phyloP scores from a whole-genome alignment of 2,329 filamentous ascomycete species.

The Talaromyces pinophilus region DNA sequence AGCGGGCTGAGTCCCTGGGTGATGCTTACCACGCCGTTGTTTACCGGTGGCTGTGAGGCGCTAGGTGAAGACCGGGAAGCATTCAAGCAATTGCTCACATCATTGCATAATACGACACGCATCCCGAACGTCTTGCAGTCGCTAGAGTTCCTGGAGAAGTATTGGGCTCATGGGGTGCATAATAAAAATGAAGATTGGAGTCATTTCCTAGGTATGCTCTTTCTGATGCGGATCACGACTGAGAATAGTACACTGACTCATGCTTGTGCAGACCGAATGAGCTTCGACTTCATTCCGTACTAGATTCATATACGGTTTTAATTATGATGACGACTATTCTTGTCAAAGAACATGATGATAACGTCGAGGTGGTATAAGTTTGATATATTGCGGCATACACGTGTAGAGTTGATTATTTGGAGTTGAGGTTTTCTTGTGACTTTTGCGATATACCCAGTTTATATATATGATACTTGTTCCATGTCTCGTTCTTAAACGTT shows the following conservation, averaged over 20 bases:
- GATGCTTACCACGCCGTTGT: slow-evolving; percentile 47
- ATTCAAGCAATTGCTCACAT: slow-evolving; percentile 36
- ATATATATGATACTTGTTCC: background rate
- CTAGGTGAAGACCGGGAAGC: slow-evolving; percentile 39
- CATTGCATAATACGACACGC: slow-evolving; percentile 43
- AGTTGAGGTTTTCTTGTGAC: background rate
- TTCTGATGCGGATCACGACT: background rate
- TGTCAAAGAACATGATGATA: background rate
- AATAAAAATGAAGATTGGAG: slow-evolving; percentile 42
- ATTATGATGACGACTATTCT: slow-evolving; percentile 11
- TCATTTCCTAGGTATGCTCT: slow-evolving; percentile 40
- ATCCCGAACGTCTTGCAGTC: slow-evolving; percentile 47
- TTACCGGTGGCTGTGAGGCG: slow-evolving; percentile 48
- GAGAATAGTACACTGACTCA: background rate
- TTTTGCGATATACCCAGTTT: background rate
- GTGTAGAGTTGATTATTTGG: background rate
- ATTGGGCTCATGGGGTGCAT: slow-evolving; percentile 36
- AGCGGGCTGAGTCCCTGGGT: slow-evolving; percentile 45
- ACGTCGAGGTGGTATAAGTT: background rate
- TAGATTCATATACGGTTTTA: background rate
- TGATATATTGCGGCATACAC: background rate
- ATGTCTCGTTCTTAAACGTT: background rate
- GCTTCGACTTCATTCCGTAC: slow-evolving; percentile 26
- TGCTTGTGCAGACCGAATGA: slow-evolving; percentile 22
- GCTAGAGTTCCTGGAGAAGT: slow-evolving; percentile 44